A percentile compares a stretch with the other conserved stretches of the same genome.
These are phyloP conservation scores for Globisporangium irregulare DNA, from an alignment of 352 stramenopile species.

Conservation along the genomic window DNA sequence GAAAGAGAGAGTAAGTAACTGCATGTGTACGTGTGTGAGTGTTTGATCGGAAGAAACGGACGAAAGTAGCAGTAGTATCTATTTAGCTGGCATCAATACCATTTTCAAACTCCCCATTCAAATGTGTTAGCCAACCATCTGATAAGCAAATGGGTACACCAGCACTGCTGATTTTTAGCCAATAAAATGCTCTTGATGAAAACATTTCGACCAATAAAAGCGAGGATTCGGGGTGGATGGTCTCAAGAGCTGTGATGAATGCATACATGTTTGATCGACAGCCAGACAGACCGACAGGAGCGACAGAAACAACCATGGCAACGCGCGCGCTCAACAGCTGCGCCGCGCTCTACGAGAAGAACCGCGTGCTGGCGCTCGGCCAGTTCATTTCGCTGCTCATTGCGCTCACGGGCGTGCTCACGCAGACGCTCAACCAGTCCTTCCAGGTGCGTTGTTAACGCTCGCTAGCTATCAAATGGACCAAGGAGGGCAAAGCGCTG, in stretches of 20 bases:
- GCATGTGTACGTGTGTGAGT: not conserved
- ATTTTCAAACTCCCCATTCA: not conserved
- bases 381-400: slow-evolving; percentile 90
- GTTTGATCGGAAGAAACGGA: not conserved
- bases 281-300: not conserved
- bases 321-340: not conserved
- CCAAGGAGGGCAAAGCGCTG: not conserved
- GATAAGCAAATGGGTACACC: slow-evolving; percentile 1
- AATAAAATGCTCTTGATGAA: not conserved
- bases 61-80: not conserved
- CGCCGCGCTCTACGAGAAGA: slow-evolving; percentile 34
- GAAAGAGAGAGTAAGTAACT: not conserved
- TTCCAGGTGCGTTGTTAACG: slow-evolving; percentile 41
- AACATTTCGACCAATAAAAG: not conserved
- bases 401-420: slow-evolving; percentile 85
- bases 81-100: slow-evolving; percentile 2
- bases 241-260: not conserved
- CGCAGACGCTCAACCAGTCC: slow-evolving; percentile 72
- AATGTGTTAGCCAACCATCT: not conserved
- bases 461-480: not conserved
- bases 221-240: not conserved
- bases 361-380: slow-evolving; percentile 70
- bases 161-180: not conserved
- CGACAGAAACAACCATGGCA: not conserved
- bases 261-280: not conserved